Percentiles rank a stretch among this genome's conserved stretches.
Conservation (phyloP, 2,329 filamentous ascomycete species). For the Clathrospora elynae region DNA sequence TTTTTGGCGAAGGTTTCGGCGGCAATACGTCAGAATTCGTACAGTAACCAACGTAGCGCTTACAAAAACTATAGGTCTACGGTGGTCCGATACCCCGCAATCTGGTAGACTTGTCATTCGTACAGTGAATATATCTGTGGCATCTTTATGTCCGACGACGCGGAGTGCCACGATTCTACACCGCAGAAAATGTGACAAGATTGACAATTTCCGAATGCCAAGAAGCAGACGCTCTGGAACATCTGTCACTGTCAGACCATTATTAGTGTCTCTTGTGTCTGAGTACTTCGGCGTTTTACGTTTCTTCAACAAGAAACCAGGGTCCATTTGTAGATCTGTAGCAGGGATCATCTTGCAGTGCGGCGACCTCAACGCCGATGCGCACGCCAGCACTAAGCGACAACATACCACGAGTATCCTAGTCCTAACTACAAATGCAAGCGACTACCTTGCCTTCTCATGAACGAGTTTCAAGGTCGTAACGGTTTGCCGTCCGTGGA, state of each 20-base stretch:
- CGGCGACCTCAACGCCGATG: slow-evolving; percentile 26
- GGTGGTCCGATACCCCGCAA: too few relatives aligned
- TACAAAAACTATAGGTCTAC: too few relatives aligned
- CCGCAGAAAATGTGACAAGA: too few relatives aligned
- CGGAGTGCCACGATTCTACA: too few relatives aligned
- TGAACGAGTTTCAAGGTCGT: slow-evolving; percentile 19
- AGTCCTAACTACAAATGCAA: slow-evolving; percentile 17
- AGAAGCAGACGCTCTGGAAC: too few relatives aligned
- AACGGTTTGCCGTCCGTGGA: slow-evolving; percentile 12
- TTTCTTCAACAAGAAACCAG: slow-evolving; percentile 27
- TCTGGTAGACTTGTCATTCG: too few relatives aligned
- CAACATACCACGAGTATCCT: slow-evolving; percentile 24
- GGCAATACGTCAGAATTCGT: too few relatives aligned
- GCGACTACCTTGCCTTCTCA: slow-evolving; percentile 20
- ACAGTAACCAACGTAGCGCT: too few relatives aligned
- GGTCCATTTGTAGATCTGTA: slow-evolving; percentile 10
- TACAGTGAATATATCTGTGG: too few relatives aligned
- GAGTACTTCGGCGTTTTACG: slow-evolving; percentile 21
- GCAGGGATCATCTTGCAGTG: slow-evolving; percentile 35
- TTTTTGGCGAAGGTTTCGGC: too few relatives aligned
- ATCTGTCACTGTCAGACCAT: slow-evolving; percentile 24
- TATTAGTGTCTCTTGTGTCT: slow-evolving; percentile 5
- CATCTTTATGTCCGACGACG: too few relatives aligned
- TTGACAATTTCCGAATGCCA: too few relatives aligned
- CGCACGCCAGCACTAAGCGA: slow-evolving; percentile 18